Evolutionary conservation across 1,139 yeast genomes (phyloP).

Genomic region (Suhomyces wounanorum): DNA sequence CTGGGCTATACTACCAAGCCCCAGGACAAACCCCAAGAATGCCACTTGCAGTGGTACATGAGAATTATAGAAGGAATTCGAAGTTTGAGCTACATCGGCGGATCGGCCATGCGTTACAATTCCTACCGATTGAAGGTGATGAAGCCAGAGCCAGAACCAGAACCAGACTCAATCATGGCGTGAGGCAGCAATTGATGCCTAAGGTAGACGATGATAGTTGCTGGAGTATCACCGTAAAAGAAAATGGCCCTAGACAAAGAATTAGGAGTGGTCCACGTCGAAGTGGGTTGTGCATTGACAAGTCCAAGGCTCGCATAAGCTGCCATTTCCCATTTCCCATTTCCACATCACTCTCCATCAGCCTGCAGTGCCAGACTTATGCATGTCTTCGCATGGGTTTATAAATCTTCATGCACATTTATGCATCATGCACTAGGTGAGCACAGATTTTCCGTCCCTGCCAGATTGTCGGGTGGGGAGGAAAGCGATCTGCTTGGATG

Average conservation of each 20-base stretch:
- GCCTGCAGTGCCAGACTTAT: background rate
- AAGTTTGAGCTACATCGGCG: too few species aligned
- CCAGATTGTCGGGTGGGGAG: slow-evolving; percentile 5
- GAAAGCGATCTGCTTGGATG: slow-evolving; percentile 3
- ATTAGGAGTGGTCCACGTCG: background rate
- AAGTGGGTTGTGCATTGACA: background rate
- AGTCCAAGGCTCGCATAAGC: background rate
- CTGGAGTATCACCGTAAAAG: too few species aligned
- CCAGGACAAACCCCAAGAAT: too few species aligned
- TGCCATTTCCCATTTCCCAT: background rate
- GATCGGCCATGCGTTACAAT: too few species aligned
- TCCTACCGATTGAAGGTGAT: too few species aligned
- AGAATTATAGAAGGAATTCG: too few species aligned
- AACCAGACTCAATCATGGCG: too few species aligned
- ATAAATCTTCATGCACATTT: slow-evolving; percentile 1
- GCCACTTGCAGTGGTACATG: too few species aligned
- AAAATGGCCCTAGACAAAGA: background rate
- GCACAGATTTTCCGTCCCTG: background rate
- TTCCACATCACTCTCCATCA: background rate
- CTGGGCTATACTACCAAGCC: too few species aligned
- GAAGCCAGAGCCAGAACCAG: too few species aligned
- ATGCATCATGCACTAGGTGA: slow-evolving; percentile 1
- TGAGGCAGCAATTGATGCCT: too few species aligned
- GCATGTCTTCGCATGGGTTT: slow-evolving; percentile 2
- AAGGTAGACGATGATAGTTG: too few species aligned